These are phyloP conservation scores for Chalaropsis thielavioides DNA, from an alignment of 2,329 filamentous ascomycete genomes.

Conservation along the genomic window DNA sequence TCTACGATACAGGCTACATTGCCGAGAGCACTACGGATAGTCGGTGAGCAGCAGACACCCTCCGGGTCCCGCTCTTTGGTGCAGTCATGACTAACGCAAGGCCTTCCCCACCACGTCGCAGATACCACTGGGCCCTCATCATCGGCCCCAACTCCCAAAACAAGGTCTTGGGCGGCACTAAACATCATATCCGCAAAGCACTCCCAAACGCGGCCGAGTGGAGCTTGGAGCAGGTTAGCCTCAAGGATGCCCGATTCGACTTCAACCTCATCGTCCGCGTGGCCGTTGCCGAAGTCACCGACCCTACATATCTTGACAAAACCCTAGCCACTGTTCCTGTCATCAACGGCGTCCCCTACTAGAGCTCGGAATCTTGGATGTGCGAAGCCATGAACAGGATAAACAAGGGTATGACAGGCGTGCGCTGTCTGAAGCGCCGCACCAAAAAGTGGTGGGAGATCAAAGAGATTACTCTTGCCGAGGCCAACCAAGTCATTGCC, in stretches of 20 bases:
- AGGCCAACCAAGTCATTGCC: not conserved
- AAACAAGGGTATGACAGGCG: conserved; percentile 5
- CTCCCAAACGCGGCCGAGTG: not conserved
- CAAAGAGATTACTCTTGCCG: conserved; percentile 7
- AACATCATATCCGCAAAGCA: conserved; percentile 7
- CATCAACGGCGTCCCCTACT: not conserved
- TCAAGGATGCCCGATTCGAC: conserved; percentile 8
- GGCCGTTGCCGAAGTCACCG: conserved; percentile 12
- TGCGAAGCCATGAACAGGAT: conserved; percentile 9
- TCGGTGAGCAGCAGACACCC: not conserved
- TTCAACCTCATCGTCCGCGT: conserved; percentile 13
- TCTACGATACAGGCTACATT: conserved; percentile 10
- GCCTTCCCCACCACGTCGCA: not conserved
- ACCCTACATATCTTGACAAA: conserved; percentile 3
- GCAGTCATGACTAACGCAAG: not conserved
- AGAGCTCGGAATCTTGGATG: conserved; percentile 13
- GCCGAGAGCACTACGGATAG: not conserved
- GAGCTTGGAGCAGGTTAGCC: conserved; percentile 3
- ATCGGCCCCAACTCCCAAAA: conserved; percentile 8
- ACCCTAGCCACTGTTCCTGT: conserved; percentile 8
- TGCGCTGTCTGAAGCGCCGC: conserved; percentile 10
- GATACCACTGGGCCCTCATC: conserved; percentile 13
- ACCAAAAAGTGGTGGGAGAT: conserved; percentile 14
- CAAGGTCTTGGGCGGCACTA: not conserved
- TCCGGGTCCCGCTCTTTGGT: not conserved